phyloP scores from a whole-genome alignment of 139 green algal genomes.

The Desmodesmus armatus region DNA sequence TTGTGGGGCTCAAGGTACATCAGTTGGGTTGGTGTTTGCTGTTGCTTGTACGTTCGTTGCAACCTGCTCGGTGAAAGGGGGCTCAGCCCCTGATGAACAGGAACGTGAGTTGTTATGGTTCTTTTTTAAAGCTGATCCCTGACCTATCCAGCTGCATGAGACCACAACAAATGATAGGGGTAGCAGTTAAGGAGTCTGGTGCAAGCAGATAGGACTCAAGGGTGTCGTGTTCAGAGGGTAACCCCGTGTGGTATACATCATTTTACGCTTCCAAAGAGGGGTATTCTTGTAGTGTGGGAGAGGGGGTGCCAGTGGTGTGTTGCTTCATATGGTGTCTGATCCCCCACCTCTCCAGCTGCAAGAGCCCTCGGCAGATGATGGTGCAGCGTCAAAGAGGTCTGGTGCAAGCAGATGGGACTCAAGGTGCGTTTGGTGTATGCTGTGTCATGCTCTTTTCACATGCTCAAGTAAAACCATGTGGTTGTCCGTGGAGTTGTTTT shows the following conservation, averaged over 20 bases:
- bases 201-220: conserved; percentile 18
- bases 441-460: too few species aligned
- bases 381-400: conserved; percentile 70
- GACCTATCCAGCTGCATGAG: conserved; percentile 47
- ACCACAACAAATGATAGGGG: conserved; percentile 78
- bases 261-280: too few species aligned
- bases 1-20: too few species aligned
- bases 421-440: not conserved
- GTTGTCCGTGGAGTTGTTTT: too few species aligned
- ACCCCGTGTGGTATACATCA: not conserved
- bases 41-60: too few species aligned
- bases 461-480: too few species aligned
- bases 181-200: conserved; percentile 70
- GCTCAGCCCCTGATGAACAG: too few species aligned
- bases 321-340: too few species aligned
- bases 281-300: conserved; percentile 27
- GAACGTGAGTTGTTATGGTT: too few species aligned
- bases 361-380: conserved; percentile 81
- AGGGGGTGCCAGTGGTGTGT: not conserved
- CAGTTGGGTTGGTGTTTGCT: too few species aligned
- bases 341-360: conserved; percentile 17
- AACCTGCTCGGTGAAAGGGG: too few species aligned
- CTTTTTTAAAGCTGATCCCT: not conserved
- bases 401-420: conserved; percentile 42
- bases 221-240: too few species aligned